Percentiles rank a stretch among this genome's conserved stretches.
phyloP scores from a whole-genome alignment of 768 basidiomycete species.

The Mycena galericulata region DNA sequence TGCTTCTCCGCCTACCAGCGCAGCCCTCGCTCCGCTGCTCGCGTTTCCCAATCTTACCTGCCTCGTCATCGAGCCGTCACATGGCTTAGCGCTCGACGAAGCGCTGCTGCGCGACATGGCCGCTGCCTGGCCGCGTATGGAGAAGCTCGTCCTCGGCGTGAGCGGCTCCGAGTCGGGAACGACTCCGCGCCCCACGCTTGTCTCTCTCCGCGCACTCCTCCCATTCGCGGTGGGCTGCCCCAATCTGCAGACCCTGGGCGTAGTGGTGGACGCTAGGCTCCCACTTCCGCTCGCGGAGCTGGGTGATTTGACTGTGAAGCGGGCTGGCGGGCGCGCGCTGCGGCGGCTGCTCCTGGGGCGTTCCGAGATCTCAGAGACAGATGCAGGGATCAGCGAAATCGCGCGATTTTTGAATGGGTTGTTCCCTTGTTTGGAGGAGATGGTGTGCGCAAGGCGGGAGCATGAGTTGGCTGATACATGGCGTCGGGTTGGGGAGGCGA shows the following conservation, averaged over 20 bases:
- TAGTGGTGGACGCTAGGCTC: not conserved
- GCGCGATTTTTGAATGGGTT: not conserved
- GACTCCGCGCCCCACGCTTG: not conserved
- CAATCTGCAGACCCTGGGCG: not conserved
- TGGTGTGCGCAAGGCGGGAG: not conserved
- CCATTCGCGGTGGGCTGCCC: slow-evolving; percentile 4
- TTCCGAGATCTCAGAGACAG: not conserved
- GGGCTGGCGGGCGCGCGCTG: not conserved
- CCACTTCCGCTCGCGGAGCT: not conserved
- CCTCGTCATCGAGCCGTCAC: not conserved
- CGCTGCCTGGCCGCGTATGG: not conserved
- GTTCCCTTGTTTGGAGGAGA: not conserved
- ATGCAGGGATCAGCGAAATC: not conserved
- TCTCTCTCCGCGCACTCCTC: not conserved
- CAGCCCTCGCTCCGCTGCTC: not conserved
- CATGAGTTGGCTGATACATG: not conserved
- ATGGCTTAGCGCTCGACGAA: not conserved
- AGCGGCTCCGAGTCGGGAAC: not conserved
- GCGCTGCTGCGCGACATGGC: not conserved
- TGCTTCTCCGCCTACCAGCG: not conserved
- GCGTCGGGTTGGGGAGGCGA: not conserved
- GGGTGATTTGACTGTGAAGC: no score
- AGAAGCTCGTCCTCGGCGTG: slow-evolving; percentile 5
- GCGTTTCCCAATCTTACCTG: not conserved
- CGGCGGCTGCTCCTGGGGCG: not conserved